Evolutionary conservation across 495 filamentous ascomycete genomes (phyloP), one percentile per base, ranked within the genome.

Genomic region (Xylaria palmicola): DNA sequence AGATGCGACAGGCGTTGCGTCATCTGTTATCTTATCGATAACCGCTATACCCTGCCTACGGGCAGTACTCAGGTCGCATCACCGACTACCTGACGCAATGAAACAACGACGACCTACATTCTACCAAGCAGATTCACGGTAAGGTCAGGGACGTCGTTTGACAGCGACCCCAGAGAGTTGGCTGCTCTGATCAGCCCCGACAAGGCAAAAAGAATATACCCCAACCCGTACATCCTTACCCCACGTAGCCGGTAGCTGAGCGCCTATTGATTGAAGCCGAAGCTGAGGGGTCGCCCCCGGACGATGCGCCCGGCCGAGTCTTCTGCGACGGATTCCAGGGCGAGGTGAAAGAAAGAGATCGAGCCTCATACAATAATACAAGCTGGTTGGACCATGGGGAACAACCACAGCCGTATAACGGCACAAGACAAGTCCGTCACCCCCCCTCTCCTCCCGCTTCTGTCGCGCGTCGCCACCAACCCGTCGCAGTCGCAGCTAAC

Each of bases 381-480:
- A 36, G 4, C 13, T 22, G 20, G n/a, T 34, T 39, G n/a, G n/a
- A 56, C 41, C 1, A 80, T 80, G 77, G 77, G 77, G 19, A 77
- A 77, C 56, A 70, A 45, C 53, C 41, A 71, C 30, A 78, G 76
- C 75, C 69, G 75, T 62, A 74, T 80, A 53, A 80, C 77, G 54
- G 71, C 77, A 40, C 76, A 79, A 65, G 77, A 80, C 70, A 75
- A 79, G 77, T 80, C 19, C 43, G 59, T 40, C 13, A 9, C 44
- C 48, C 48, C 30, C 37, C 37, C 19, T 24, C 32, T 50, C 41
- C 27, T 40, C 47, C 43, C 20, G 22, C 50, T 36, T 12, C 17
- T 40, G 32, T 48, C 62, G 34, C 37, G 3, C n/a, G 10, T 20
- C 17, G 22, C 32, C 15, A 8, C 15, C 26, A 27, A n/a, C 27